Evolutionary conservation across 352 stramenopile genomes (phyloP), one percentile per base, ranked within the genome.

Genomic region (Pythium phragmitis): DNA sequence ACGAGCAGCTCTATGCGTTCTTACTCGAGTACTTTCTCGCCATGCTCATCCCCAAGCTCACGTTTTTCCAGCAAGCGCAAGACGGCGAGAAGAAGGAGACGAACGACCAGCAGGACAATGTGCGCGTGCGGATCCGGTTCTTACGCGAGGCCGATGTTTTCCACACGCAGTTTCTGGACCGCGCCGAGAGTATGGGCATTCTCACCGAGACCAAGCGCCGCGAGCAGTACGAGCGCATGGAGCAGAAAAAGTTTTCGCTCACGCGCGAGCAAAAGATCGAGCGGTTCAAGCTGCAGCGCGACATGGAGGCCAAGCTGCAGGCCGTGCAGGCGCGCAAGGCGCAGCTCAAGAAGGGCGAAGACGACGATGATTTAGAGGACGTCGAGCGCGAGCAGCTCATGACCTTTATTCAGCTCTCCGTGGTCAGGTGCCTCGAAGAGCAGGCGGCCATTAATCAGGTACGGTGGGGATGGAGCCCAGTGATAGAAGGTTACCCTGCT

Each of bases 11-110:
- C 19, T 91, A 94, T 53, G 87, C 82, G 23, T 80, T 94, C 41
- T 86, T 87, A 23, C 45, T 92, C 41, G 85, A 96, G 57, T 94
- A 86, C 68, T 93, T 91, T 68, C 57, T 94, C 45, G 87, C 78
- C 5, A 85, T 91, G 69, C 77, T 94, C 11, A 76, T 77, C 28
- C 77, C 82, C 13, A 92, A 96, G 72, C 75, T 89, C 52, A 86
- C 67, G 28, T 90, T 90, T 61, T 89, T 92, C 54, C 80, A 88
- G 59, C 52, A 64, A 17, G 4, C 33, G 14, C n/a, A 42, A 17
- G 43, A 33, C 7, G n/a, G 4, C 3, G 36, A 61, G 16, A 26
- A 55, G 16, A 19, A 42, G 21, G 39, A 16, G 16, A 47, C 36
- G 23, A 75, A 70, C 2, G 74, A 91, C 66, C 74, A 89, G 73